These are phyloP conservation scores for Coniosporium tulheliwenetii DNA, from an alignment of 2,329 filamentous ascomycete genomes.

Conservation along the genomic window DNA sequence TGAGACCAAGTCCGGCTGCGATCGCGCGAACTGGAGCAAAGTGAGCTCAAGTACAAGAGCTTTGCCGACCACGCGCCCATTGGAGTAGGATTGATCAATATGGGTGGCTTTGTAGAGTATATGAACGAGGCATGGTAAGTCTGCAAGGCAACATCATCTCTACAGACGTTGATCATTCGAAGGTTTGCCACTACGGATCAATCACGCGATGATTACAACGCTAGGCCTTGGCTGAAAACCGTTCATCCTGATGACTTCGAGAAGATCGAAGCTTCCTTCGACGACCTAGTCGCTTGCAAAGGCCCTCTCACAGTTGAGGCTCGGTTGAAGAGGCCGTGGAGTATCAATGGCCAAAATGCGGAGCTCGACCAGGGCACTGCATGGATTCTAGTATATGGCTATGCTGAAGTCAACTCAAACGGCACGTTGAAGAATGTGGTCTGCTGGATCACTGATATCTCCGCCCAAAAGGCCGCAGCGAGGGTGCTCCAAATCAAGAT, in stretches of 20 bases:
- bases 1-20: constrained; percentile 1
- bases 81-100: constrained; percentile 1
- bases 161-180: background rate
- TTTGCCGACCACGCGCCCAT: constrained; percentile 3
- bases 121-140: constrained; percentile 2
- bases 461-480: constrained; percentile 2
- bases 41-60: constrained; percentile 2
- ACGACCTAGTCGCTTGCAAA: background rate
- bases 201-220: background rate
- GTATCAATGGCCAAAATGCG: background rate
- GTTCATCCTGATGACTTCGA: constrained; percentile 1
- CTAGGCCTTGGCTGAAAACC: constrained; percentile 1
- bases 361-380: constrained; percentile 1
- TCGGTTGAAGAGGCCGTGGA: background rate
- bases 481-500: constrained; percentile 1
- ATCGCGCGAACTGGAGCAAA: constrained; percentile 2
- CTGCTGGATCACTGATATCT: constrained; percentile 4
- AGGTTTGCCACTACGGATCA: background rate
- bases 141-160: background rate
- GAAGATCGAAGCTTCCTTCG: background rate
- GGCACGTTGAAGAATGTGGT: constrained; percentile 2
- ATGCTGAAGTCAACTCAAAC: constrained; percentile 1
- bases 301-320: constrained; percentile 1
- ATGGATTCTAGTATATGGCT: constrained; percentile 3
- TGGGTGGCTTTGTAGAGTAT: constrained; percentile 1